phyloP scores from a whole-genome alignment of 306 rosid species.

The Rosa lucieae region DNA sequence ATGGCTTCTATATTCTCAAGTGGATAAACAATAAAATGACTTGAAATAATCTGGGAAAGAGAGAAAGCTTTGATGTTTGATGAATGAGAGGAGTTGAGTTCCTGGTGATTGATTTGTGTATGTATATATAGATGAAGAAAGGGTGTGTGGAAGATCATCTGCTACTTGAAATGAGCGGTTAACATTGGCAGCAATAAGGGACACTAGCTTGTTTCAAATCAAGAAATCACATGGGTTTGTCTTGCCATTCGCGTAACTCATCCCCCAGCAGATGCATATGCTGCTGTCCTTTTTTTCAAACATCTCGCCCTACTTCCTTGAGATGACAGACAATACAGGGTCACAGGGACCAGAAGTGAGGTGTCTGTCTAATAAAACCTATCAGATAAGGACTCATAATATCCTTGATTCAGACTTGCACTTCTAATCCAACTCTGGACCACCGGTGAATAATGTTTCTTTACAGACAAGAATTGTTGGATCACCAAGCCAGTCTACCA shows the following conservation, averaged over 20 bases:
- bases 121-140: background rate
- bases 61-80: background rate
- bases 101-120: background rate
- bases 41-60: background rate
- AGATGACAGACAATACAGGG: background rate
- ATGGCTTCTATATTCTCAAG: background rate
- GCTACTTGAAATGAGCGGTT: background rate
- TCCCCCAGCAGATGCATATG: background rate
- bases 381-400: background rate
- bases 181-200: background rate
- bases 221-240: background rate
- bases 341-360: background rate
- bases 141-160: background rate
- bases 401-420: background rate
- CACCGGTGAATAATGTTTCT: background rate
- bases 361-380: too few relatives aligned
- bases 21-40: background rate
- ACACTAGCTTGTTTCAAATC: background rate
- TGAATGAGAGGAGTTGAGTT: background rate
- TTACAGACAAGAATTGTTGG: background rate
- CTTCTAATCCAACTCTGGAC: background rate
- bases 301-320: background rate
- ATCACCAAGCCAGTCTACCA: background rate
- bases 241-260: background rate
- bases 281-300: background rate